A percentile compares a stretch with the other conserved stretches of the same genome.
phyloP scores from a whole-genome alignment of 164 flowering plant species.

The Vitis rupestris region DNA sequence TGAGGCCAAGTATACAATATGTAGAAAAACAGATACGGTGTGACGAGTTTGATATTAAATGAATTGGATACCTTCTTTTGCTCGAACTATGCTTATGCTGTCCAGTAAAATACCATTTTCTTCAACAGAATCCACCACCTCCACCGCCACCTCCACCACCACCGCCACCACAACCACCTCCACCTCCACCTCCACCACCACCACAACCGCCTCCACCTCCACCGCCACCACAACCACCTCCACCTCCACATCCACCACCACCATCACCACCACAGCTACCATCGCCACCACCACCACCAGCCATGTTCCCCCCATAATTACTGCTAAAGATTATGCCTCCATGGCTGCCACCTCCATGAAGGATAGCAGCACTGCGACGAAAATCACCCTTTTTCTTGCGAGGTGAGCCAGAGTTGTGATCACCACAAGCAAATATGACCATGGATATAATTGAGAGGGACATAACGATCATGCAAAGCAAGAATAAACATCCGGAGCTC shows the following conservation, averaged over 20 bases:
- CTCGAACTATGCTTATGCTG: too few relatives aligned
- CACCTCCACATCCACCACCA: background rate
- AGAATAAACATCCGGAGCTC: constrained; percentile 2
- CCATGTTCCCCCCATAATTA: too few relatives aligned
- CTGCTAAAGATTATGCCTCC: too few relatives aligned
- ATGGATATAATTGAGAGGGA: constrained; percentile 16
- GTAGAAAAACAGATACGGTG: too few relatives aligned
- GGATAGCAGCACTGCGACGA: too few relatives aligned
- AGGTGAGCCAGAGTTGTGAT: background rate
- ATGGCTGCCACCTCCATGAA: too few relatives aligned
- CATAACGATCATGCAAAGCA: constrained; percentile 3
- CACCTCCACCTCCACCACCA: background rate
- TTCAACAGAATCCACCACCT: background rate
- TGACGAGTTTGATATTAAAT: too few relatives aligned
- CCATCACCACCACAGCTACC: background rate
- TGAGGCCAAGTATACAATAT: too few relatives aligned
- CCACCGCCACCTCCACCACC: background rate
- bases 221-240: background rate
- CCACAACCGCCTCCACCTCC: background rate
- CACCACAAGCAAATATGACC: constrained; percentile 21
- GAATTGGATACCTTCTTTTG: too few relatives aligned
- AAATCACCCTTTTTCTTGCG: background rate
- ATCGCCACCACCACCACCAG: too few relatives aligned
- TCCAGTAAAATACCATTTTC: background rate
- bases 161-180: background rate